phyloP scores from a whole-genome alignment of 495 filamentous ascomycete genomes.

The Trichoderma asperelloides region DNA sequence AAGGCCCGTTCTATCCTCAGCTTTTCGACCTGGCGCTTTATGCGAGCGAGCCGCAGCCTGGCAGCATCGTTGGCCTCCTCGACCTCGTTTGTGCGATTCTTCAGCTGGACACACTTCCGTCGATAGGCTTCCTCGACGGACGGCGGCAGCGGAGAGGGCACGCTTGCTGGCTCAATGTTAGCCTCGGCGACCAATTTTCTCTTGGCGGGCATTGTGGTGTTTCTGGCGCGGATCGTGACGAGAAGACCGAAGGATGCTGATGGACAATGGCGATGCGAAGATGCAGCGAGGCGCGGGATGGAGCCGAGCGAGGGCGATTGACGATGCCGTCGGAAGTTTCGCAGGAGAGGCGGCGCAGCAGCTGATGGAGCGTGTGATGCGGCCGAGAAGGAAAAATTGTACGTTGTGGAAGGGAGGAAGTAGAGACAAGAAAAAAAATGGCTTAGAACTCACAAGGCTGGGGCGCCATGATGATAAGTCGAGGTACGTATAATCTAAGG shows the following conservation, averaged over 20 bases:
- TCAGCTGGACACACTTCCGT: slow-evolving; percentile 91
- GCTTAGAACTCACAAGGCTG: slow-evolving; percentile 9
- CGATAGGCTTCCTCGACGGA: slow-evolving; percentile 95
- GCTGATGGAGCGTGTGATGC: not conserved
- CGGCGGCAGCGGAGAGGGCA: slow-evolving; percentile 66
- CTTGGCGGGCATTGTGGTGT: slow-evolving; percentile 1
- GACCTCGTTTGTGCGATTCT: slow-evolving; percentile 80
- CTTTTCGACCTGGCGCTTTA: slow-evolving; percentile 76
- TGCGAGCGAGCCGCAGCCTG: slow-evolving; percentile 66
- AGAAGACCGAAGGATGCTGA: not conserved
- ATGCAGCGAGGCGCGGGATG: not conserved
- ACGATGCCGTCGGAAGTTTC: not conserved
- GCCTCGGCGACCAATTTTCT: slow-evolving; percentile 7
- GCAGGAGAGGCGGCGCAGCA: not conserved
- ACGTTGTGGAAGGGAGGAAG: not conserved
- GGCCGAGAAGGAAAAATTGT: not conserved
- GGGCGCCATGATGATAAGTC: slow-evolving; percentile 10
- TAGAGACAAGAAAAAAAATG: not conserved
- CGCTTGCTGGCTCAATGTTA: slow-evolving; percentile 18
- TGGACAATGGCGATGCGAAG: not conserved
- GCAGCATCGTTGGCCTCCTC: slow-evolving; percentile 79
- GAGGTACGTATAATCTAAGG: not conserved
- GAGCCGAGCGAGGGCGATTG: not conserved
- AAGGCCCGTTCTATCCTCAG: slow-evolving; percentile 85
- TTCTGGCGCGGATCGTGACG: not conserved